These are phyloP conservation scores for Sclerotinia trifoliorum DNA, from an alignment of 2,329 filamentous ascomycete genomes.

Conservation along the genomic window DNA sequence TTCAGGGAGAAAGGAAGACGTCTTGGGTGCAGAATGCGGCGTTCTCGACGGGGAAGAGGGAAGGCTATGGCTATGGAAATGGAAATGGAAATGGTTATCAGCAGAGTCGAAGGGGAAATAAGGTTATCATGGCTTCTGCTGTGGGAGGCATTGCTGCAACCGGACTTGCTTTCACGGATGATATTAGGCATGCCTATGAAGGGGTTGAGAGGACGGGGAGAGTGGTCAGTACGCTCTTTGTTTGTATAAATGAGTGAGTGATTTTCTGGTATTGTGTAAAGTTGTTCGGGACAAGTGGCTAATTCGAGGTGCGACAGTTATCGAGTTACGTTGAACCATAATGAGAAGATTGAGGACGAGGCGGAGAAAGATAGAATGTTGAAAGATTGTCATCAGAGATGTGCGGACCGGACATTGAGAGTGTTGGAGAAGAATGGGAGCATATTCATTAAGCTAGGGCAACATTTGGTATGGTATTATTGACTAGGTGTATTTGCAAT, in stretches of 20 bases:
- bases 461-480: constrained; percentile 66
- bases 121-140: constrained; percentile 28
- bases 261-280: background rate
- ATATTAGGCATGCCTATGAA: constrained; percentile 74
- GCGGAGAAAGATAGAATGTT: constrained; percentile 67
- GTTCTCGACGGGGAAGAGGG: constrained; percentile 22
- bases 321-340: constrained; percentile 73
- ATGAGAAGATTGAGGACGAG: constrained; percentile 60
- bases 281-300: constrained; percentile 4
- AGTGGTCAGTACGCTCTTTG: constrained; percentile 69
- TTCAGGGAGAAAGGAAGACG: constrained; percentile 1
- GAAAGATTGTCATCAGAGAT: constrained; percentile 85
- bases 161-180: constrained; percentile 56
- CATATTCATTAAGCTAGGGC: constrained; percentile 96
- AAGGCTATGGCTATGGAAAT: constrained; percentile 16
- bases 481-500: background rate
- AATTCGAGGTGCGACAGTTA: constrained; percentile 58
- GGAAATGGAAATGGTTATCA: constrained; percentile 20
- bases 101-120: constrained; percentile 1
- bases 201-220: constrained; percentile 75
- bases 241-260: constrained; percentile 88
- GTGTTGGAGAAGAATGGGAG: constrained; percentile 95
- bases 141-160: constrained; percentile 33
- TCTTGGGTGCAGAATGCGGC: constrained; percentile 5
- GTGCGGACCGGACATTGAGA: constrained; percentile 79